Percentiles rank a stretch among this genome's conserved stretches.
phyloP scores from a whole-genome alignment of 345 rosid genomes.

The Arabis alpina region DNA sequence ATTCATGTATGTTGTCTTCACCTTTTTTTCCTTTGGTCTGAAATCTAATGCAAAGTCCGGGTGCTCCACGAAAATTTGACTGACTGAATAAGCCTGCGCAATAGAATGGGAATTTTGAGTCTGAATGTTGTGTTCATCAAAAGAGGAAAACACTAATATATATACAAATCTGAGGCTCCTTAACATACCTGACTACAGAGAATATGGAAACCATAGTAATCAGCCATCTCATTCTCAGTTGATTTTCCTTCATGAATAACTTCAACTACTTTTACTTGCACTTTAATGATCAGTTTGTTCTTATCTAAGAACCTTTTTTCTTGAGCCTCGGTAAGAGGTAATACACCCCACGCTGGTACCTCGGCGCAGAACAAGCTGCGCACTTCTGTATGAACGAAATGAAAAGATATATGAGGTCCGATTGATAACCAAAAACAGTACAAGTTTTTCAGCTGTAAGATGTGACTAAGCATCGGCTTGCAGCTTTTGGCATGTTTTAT shows the following conservation, averaged over 20 bases:
- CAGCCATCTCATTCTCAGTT: neutral
- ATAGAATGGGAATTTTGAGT: too few relatives aligned
- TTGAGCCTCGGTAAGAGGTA: neutral
- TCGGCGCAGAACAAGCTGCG: too few relatives aligned
- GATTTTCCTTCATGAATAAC: neutral
- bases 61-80: neutral
- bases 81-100: neutral
- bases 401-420: too few relatives aligned
- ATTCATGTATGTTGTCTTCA: constrained; percentile 18
- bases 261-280: neutral
- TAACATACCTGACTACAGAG: neutral
- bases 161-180: neutral
- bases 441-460: too few relatives aligned
- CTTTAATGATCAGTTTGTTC: neutral
- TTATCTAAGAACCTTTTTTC: neutral
- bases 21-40: neutral
- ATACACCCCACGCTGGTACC: too few relatives aligned
- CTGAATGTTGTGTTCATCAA: too few relatives aligned
- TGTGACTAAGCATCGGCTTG: too few relatives aligned
- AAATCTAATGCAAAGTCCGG: neutral
- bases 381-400: too few relatives aligned
- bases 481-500: too few relatives aligned
- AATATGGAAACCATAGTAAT: neutral
- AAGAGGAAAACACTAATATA: too few relatives aligned
- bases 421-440: too few relatives aligned